These are phyloP conservation scores for Aspergillus campestris DNA, from an alignment of 495 filamentous ascomycete genomes.

Conservation along the genomic window DNA sequence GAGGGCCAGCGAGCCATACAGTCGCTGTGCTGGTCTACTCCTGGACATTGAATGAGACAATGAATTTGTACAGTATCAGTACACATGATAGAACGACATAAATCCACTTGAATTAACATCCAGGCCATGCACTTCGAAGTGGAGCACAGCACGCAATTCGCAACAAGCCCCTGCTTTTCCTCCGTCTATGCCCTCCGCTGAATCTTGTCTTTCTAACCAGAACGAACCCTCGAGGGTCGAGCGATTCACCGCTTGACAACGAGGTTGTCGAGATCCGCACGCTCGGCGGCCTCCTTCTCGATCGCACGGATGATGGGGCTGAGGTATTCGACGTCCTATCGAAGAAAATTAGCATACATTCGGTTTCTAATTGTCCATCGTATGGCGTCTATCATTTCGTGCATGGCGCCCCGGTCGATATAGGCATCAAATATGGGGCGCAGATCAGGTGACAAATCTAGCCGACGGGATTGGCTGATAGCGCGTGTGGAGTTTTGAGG, in stretches of 20 bases:
- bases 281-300: slow-evolving; percentile 73
- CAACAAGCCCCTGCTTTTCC: slow-evolving; percentile 17
- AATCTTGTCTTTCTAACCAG: slow-evolving; percentile 16
- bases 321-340: slow-evolving; percentile 71
- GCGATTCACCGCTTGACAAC: slow-evolving; percentile 47
- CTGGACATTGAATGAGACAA: slow-evolving; percentile 1
- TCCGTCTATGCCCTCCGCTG: slow-evolving; percentile 16
- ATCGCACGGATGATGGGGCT: slow-evolving; percentile 74
- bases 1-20: too few species aligned
- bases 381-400: not conserved
- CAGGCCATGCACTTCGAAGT: slow-evolving; percentile 16
- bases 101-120: slow-evolving; percentile 12
- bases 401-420: not conserved
- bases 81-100: slow-evolving; percentile 23
- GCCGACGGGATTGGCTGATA: slow-evolving; percentile 34
- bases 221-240: slow-evolving; percentile 5
- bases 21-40: too few species aligned
- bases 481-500: slow-evolving; percentile 17
- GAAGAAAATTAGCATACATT: slow-evolving; percentile 12
- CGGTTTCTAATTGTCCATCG: not conserved
- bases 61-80: slow-evolving; percentile 47
- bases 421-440: slow-evolving; percentile 6
- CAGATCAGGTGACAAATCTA: slow-evolving; percentile 33
- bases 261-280: slow-evolving; percentile 74
- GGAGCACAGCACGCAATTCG: slow-evolving; percentile 14